phyloP scores from a whole-genome alignment of 176 grass and related monocot genomes.

The Alopecurus myosuroides region DNA sequence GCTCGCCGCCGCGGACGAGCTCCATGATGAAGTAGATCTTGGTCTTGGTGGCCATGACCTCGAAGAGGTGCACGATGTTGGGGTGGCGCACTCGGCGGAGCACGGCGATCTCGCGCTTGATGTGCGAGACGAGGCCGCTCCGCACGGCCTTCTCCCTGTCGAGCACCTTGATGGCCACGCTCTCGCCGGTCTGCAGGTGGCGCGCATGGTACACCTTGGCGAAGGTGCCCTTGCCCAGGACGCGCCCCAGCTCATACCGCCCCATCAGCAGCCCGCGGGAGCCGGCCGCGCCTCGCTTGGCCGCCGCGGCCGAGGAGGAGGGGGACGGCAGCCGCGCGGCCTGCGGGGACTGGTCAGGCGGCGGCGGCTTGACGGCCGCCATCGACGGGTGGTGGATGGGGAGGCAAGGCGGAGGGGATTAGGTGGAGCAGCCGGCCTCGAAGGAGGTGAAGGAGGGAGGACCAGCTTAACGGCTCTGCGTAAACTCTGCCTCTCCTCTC shows the following conservation, averaged over 20 bases:
- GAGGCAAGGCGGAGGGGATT: slow-evolving; percentile 1
- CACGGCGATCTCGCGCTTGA: slow-evolving; percentile 96
- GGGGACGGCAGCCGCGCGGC: slow-evolving; percentile 23
- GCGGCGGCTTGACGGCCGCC: slow-evolving; percentile 23
- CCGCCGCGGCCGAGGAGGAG: not conserved
- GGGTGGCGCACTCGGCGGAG: slow-evolving; percentile 95
- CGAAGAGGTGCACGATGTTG: slow-evolving; percentile 87
- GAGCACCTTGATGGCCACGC: slow-evolving; percentile 87
- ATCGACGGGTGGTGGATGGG: not conserved
- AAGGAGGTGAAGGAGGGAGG: not conserved
- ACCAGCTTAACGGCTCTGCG: slow-evolving; percentile 1
- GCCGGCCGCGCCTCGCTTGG: slow-evolving; percentile 18
- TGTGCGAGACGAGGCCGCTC: slow-evolving; percentile 63
- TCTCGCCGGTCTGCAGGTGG: slow-evolving; percentile 43
- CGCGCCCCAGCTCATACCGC: slow-evolving; percentile 73
- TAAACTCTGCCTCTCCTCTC: not conserved
- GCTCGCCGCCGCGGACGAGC: slow-evolving; percentile 83
- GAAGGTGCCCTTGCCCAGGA: slow-evolving; percentile 83
- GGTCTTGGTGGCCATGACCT: slow-evolving; percentile 95
- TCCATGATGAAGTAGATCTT: slow-evolving; percentile 99
- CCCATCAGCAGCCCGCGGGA: slow-evolving; percentile 47
- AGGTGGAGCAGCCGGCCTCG: slow-evolving; percentile 2
- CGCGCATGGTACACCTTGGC: slow-evolving; percentile 89
- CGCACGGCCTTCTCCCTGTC: slow-evolving; percentile 82
- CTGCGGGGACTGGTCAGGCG: slow-evolving; percentile 2